Conservation (phyloP, 495 filamentous ascomycete genomes). For the Penicillium turbatum region DNA sequence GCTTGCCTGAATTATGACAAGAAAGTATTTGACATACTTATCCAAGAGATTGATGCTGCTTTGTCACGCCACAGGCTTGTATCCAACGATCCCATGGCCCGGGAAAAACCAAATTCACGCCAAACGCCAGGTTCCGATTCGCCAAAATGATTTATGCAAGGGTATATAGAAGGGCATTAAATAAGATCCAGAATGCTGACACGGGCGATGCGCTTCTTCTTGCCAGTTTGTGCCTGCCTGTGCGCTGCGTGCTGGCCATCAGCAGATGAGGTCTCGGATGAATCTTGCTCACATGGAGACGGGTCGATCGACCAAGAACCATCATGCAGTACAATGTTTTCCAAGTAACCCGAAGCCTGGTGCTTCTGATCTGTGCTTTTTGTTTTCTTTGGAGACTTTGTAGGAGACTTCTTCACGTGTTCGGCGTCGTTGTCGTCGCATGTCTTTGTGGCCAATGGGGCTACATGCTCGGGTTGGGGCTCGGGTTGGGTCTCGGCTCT, state of each 20-base stretch:
- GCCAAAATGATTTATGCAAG: background rate
- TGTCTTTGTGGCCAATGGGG: background rate
- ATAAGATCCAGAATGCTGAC: constrained; percentile 39
- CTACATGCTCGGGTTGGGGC: background rate
- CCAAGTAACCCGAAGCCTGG: constrained; percentile 19
- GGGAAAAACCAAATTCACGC: background rate
- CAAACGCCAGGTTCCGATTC: background rate
- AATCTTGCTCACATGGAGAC: constrained; percentile 1
- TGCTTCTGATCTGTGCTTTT: background rate
- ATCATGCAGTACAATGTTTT: constrained; percentile 25
- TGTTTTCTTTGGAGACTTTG: background rate
- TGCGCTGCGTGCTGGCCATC: background rate
- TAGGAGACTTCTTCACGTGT: background rate
- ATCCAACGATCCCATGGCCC: background rate
- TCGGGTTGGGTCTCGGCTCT: background rate
- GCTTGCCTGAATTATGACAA: background rate
- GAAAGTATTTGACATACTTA: background rate
- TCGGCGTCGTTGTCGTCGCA: background rate
- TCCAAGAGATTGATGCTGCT: background rate
- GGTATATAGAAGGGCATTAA: constrained; percentile 13
- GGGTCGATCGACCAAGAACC: constrained; percentile 36
- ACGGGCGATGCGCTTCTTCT: constrained; percentile 35
- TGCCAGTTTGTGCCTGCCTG: constrained; percentile 6
- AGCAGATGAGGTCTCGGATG: background rate
- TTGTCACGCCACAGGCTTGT: background rate